These are phyloP conservation scores for Syzygium oleosum DNA, from an alignment of 345 rosid species.

Conservation along the genomic window DNA sequence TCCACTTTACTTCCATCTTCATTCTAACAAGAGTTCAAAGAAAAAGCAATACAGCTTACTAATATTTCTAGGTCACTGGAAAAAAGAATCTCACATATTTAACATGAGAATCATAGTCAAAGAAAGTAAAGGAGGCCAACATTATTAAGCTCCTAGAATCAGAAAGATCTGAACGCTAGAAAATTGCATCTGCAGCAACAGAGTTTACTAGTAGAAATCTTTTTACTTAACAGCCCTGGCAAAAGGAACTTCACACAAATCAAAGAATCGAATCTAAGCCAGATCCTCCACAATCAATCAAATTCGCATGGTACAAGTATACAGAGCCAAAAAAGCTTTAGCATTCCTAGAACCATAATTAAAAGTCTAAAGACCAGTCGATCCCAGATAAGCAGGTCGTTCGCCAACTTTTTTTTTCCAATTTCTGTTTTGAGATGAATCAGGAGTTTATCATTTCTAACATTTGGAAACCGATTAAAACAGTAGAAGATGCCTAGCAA, in stretches of 20 bases:
- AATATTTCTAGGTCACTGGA: background rate
- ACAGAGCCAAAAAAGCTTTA: background rate
- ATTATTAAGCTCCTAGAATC: background rate
- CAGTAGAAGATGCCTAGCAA: background rate
- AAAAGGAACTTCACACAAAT: background rate
- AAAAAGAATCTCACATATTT: background rate
- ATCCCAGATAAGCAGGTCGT: no score
- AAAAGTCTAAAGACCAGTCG: background rate
- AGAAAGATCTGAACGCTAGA: background rate
- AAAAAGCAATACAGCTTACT: background rate
- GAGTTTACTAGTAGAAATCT: background rate
- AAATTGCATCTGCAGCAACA: background rate
- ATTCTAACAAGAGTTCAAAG: conserved; percentile 10
- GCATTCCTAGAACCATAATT: background rate
- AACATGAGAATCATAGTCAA: background rate
- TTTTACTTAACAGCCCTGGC: background rate
- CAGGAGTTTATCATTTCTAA: background rate
- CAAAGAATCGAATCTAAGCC: background rate
- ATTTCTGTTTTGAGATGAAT: background rate
- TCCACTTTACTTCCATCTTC: conserved; percentile 94
- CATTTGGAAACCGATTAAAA: background rate
- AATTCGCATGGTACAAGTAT: background rate
- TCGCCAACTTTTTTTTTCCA: background rate
- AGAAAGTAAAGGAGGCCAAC: background rate
- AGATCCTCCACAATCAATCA: background rate